Percentiles rank a stretch among this genome's conserved stretches.
These are phyloP conservation scores for Vitis hybrid DNA, from an alignment of 177 flowering plant genomes.

Conservation along the genomic window DNA sequence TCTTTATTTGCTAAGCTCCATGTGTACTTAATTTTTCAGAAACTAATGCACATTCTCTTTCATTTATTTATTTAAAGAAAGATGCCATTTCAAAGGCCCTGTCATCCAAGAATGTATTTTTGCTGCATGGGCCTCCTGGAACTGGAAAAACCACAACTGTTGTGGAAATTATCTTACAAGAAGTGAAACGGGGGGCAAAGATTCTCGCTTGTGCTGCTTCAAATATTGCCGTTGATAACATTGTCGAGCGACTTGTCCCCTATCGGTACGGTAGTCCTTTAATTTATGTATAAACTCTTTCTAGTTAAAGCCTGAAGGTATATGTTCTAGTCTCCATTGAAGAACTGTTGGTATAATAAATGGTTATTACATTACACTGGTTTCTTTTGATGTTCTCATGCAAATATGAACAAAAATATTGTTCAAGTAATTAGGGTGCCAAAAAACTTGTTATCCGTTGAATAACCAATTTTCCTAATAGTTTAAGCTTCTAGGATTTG, in stretches of 20 bases:
- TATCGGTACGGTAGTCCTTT: conserved; percentile 58
- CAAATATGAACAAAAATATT: no score
- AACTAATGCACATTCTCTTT: not conserved
- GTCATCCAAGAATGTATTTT: conserved; percentile 79
- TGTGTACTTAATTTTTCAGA: not conserved
- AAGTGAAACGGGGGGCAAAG: conserved; percentile 97
- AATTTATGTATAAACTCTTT: not conserved
- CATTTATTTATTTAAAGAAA: conserved; percentile 48
- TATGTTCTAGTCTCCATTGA: no score
- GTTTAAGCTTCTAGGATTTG: no score
- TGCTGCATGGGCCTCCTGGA: conserved; percentile 99
- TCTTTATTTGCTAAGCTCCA: not conserved
- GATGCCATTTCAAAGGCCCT: conserved; percentile 86
- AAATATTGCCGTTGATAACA: conserved; percentile 98
- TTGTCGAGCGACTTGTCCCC: conserved; percentile 90
- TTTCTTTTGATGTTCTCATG: no score
- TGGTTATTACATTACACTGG: no score
- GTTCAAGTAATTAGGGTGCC: no score
- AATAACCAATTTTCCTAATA: no score
- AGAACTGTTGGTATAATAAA: no score
- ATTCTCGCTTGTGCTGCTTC: conserved; percentile 99
- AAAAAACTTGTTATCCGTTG: no score
- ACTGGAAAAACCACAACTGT: conserved; percentile 99
- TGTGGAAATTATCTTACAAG: conserved; percentile 96
- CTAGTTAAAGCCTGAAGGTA: no score